Conservation (phyloP, 768 basidiomycete species). For the Mycena venus region DNA sequence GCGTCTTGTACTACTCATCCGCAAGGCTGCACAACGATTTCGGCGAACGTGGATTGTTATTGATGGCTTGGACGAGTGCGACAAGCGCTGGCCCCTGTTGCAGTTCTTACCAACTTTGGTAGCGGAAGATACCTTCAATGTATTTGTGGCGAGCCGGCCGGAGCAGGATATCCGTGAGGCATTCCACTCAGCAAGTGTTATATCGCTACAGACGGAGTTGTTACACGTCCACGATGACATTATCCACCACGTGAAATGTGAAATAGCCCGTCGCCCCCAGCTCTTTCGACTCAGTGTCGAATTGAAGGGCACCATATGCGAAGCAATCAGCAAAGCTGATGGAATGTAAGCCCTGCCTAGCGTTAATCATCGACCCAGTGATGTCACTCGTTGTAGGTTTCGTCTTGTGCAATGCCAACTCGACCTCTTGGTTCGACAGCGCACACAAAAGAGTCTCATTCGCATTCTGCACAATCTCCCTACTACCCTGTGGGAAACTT, state of each 20-base stretch:
- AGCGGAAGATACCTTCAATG: neutral
- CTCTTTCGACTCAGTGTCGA: no score
- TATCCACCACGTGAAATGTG: neutral
- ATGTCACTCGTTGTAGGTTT: no score
- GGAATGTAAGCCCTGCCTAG: neutral
- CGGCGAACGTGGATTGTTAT: neutral
- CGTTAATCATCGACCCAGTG: no score
- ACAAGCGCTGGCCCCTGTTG: neutral
- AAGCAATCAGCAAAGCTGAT: neutral
- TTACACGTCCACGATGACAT: neutral
- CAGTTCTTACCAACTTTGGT: neutral
- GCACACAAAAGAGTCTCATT: neutral
- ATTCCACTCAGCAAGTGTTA: neutral
- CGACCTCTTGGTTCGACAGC: neutral
- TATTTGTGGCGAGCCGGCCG: neutral
- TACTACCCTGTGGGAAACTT: neutral
- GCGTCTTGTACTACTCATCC: neutral
- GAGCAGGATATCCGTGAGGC: neutral
- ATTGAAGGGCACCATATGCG: neutral
- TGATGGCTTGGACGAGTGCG: constrained; percentile 8
- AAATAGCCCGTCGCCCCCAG: neutral
- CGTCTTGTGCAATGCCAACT: constrained; percentile 3
- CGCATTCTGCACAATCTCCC: constrained; percentile 1
- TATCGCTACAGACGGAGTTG: neutral
- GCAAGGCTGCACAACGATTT: neutral